These are phyloP conservation scores for Cordyceps sp. DNA, from an alignment of 2,329 filamentous ascomycete genomes.

Conservation along the genomic window DNA sequence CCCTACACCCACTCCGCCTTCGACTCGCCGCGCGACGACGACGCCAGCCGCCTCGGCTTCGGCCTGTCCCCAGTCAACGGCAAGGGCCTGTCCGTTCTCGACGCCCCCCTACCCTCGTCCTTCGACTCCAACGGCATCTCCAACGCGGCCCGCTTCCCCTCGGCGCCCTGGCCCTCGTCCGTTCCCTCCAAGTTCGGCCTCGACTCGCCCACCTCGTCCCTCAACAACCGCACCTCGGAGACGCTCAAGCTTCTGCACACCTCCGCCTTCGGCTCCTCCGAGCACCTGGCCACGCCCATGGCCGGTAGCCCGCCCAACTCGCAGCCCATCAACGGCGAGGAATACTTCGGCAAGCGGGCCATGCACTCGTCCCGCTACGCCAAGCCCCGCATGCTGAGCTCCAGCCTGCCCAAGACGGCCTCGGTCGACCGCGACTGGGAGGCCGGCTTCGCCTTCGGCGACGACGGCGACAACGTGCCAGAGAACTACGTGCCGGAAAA, in stretches of 20 bases:
- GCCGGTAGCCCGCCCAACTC: conserved; percentile 30
- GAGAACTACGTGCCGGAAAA: conserved; percentile 56
- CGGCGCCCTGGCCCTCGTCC: conserved; percentile 75
- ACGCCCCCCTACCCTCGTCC: conserved; percentile 82
- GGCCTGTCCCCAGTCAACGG: conserved; percentile 62
- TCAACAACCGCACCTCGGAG: conserved; percentile 44
- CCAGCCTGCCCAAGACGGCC: conserved; percentile 49
- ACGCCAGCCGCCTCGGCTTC: conserved; percentile 41
- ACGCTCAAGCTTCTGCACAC: conserved; percentile 47
- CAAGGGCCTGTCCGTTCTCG: conserved; percentile 69
- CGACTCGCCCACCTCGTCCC: conserved; percentile 66
- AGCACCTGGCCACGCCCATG: conserved; percentile 39
- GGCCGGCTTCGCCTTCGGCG: conserved; percentile 53
- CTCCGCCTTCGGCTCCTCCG: conserved; percentile 50
- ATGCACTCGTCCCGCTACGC: conserved; percentile 53
- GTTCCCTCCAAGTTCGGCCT: conserved; percentile 84
- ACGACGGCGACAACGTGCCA: conserved; percentile 47
- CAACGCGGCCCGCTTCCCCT: conserved; percentile 64
- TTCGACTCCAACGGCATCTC: conserved; percentile 95
- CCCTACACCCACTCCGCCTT: conserved; percentile 47
- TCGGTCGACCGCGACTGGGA: conserved; percentile 51
- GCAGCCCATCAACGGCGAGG: conserved; percentile 35
- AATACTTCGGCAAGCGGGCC: conserved; percentile 53
- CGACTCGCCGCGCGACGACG: conserved; percentile 67
- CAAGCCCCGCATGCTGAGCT: conserved; percentile 51